Conservation (phyloP, 129 eudicot species). For the Helianthus tuberosus region DNA sequence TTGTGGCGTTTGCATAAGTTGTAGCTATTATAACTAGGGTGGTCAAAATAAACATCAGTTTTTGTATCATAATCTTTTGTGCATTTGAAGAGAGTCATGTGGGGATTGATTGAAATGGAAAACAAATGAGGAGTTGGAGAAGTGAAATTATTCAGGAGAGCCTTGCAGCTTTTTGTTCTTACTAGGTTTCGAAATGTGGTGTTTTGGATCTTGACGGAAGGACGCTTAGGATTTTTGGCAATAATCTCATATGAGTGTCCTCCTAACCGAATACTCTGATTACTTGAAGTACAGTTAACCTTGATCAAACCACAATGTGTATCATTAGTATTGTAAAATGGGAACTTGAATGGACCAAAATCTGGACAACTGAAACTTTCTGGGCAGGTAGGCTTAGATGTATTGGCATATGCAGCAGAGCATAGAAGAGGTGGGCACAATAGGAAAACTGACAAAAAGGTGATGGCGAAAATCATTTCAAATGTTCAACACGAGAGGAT, state of each 20-base stretch:
- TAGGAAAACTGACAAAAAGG: neutral
- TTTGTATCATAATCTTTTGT: neutral
- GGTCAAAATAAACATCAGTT: neutral
- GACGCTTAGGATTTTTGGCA: neutral
- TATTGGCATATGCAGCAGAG: conserved; percentile 7
- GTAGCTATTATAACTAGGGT: neutral
- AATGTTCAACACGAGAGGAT: neutral
- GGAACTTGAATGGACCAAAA: conserved; percentile 16
- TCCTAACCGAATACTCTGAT: neutral
- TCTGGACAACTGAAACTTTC: conserved; percentile 16
- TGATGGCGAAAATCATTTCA: neutral
- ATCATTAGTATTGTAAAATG: conserved; percentile 4
- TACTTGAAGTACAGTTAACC: conserved; percentile 3
- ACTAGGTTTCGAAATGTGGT: neutral
- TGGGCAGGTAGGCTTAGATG: conserved; percentile 22
- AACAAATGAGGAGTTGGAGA: conserved; percentile 17
- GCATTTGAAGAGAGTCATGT: conserved; percentile 44
- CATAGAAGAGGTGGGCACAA: conserved; percentile 6
- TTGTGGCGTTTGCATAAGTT: neutral
- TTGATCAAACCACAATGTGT: neutral
- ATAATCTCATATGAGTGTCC: neutral
- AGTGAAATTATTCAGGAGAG: conserved; percentile 10
- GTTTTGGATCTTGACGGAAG: neutral
- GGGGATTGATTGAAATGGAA: neutral
- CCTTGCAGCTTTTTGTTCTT: neutral